Evolutionary conservation across 805 yeast genomes (phyloP), one percentile per base, ranked within the genome.

Genomic region (Cyberlindnera samutprakarnensis): DNA sequence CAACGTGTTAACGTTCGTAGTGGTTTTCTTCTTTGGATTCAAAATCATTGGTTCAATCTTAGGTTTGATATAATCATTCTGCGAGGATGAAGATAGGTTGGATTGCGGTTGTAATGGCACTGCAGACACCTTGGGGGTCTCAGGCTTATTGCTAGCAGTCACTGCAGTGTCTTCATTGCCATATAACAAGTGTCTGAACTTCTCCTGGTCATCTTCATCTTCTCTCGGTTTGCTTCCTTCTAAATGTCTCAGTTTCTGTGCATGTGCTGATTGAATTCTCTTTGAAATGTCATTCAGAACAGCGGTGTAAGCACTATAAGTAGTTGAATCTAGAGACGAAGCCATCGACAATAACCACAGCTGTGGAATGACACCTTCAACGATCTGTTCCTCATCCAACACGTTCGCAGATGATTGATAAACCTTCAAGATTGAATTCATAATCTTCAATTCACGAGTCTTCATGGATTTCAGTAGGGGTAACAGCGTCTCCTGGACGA

Each of bases 381-480:
- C 67, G 13, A 72, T 55, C 2, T 54, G 54, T 27, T 72, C 76
- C 25, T 73, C 67, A 15, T 62, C 68, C 14, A 75, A 61, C 9
- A 69, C 53, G 14, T 42, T 44, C 2, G 59, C 54, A 6, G 53
- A 31, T 1, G 56, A 38, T 12, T 47, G 43, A 44, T 72, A 69
- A 6, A 75, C 60, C 11, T 49, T 49, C 21, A 76, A 46, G 4
- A 75, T 62, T 17, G 70, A 62, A 44, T 62, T 51, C 26, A 83
- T 66, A 24, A 84, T 75, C 27, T 74, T 59, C 12, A 82, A 68
- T 46, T 83, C 88, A 39, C 92, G 63, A 18, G 92, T 78, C 53
- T 85, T 85, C 68, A 85, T 71, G 12, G 74, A 72, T 44, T 72
- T 70, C 36, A 90, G 62, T 15, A 90, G 58, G 0, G 96, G 96